Conservation (phyloP, 805 yeast genomes). For the Saturnispora saitoi region DNA sequence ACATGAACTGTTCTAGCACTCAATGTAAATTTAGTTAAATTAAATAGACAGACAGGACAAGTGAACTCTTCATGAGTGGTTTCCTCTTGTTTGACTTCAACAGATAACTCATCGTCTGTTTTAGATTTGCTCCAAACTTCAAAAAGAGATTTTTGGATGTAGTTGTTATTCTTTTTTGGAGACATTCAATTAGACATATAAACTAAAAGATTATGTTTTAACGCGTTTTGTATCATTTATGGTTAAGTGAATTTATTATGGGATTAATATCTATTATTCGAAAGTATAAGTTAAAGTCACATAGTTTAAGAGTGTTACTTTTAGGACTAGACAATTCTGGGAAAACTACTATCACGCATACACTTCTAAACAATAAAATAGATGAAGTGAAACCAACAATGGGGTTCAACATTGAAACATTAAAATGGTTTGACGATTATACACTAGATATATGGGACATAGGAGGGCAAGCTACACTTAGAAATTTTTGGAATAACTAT, state of each 20-base stretch:
- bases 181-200: not conserved
- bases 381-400: constrained; percentile 63
- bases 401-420: constrained; percentile 78
- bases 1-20: constrained; percentile 46
- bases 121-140: constrained; percentile 2
- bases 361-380: not conserved
- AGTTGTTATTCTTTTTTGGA: not conserved
- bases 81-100: constrained; percentile 8
- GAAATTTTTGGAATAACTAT: constrained; percentile 94
- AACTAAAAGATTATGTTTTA: not conserved
- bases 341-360: constrained; percentile 48
- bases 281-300: constrained; percentile 13
- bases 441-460: constrained; percentile 71
- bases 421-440: constrained; percentile 33
- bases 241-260: not conserved
- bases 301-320: constrained; percentile 59
- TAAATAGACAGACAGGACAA: constrained; percentile 47
- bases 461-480: constrained; percentile 89
- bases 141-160: constrained; percentile 1
- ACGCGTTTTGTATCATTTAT: not conserved
- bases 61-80: constrained; percentile 13
- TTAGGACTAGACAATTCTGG: constrained; percentile 92
- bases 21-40: constrained; percentile 32
- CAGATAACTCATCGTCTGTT: not conserved
- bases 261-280: constrained; percentile 5